These are phyloP conservation scores for Gynostemma pentaphyllum DNA, from an alignment of 306 rosid species.

Conservation along the genomic window DNA sequence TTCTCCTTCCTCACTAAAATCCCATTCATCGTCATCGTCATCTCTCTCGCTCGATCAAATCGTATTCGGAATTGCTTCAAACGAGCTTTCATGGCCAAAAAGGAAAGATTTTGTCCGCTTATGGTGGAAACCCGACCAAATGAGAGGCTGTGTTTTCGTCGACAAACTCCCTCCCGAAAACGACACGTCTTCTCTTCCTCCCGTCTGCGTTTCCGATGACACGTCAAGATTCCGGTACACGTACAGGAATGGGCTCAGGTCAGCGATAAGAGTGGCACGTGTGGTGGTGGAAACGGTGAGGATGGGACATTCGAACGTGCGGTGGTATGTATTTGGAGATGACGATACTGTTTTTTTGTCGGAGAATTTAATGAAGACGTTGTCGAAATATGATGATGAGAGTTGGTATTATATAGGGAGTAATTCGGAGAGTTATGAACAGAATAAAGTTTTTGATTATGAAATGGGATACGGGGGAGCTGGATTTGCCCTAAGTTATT, in stretches of 20 bases:
- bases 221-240: constrained; percentile 72
- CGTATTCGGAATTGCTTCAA: constrained; percentile 82
- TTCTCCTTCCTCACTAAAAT: too few species aligned
- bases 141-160: constrained; percentile 67
- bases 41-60: constrained; percentile 46
- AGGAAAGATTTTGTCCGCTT: constrained; percentile 45
- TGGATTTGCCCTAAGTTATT: constrained; percentile 71
- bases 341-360: constrained; percentile 80
- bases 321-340: constrained; percentile 92
- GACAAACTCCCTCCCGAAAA: constrained; percentile 25
- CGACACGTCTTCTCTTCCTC: constrained; percentile 44
- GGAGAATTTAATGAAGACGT: constrained; percentile 64
- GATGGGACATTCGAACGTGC: constrained; percentile 39
- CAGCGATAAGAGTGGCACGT: constrained; percentile 69
- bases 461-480: constrained; percentile 92
- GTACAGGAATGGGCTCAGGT: constrained; percentile 27
- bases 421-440: constrained; percentile 60
- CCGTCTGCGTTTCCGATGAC: constrained; percentile 48
- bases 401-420: constrained; percentile 86
- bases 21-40: constrained; percentile 12
- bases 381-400: constrained; percentile 67
- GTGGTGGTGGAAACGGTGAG: constrained; percentile 62
- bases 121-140: constrained; percentile 61
- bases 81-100: constrained; percentile 40
- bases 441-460: constrained; percentile 45